Evolutionary conservation across 2,329 filamentous ascomycete species (phyloP).

Genomic region (Juglanconis juglandina): DNA sequence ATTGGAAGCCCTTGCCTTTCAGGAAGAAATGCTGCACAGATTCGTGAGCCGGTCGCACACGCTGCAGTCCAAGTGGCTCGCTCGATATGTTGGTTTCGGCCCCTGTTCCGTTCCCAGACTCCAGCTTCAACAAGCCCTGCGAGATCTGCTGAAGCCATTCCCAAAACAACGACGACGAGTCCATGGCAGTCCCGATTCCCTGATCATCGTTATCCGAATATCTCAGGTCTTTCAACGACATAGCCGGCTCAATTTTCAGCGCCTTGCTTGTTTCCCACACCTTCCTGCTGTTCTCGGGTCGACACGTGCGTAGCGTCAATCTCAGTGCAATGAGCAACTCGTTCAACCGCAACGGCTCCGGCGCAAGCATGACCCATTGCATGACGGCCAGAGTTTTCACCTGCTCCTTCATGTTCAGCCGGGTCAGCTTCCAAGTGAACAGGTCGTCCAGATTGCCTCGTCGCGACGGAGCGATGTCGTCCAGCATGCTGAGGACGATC

Average conservation of each 20-base stretch:
- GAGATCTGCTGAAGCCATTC: conserved; percentile 6
- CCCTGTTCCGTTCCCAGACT: conserved; percentile 1
- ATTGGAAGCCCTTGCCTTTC: conserved; percentile 29
- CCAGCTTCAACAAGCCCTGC: conserved; percentile 10
- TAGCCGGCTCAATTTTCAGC: conserved; percentile 23
- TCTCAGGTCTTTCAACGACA: conserved; percentile 26
- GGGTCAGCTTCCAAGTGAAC: conserved; percentile 34
- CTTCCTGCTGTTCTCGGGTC: neutral
- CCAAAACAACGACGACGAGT: conserved; percentile 12
- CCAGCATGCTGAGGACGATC: conserved; percentile 23
- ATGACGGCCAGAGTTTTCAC: conserved; percentile 29
- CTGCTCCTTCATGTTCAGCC: conserved; percentile 27
- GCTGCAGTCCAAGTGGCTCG: conserved; percentile 27
- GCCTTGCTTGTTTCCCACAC: conserved; percentile 21
- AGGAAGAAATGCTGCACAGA: conserved; percentile 32
- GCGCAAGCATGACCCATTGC: conserved; percentile 32
- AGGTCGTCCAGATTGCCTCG: conserved; percentile 25
- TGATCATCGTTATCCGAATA: conserved; percentile 12
- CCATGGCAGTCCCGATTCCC: neutral
- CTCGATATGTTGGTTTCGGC: neutral
- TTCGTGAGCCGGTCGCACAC: conserved; percentile 29
- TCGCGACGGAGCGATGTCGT: conserved; percentile 12
- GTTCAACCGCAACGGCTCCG: conserved; percentile 30
- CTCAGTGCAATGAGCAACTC: conserved; percentile 30
- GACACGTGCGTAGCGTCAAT: conserved; percentile 22